These are phyloP conservation scores for Voacanga thouarsii DNA, from an alignment of 257 asterid genomes.

Conservation along the genomic window DNA sequence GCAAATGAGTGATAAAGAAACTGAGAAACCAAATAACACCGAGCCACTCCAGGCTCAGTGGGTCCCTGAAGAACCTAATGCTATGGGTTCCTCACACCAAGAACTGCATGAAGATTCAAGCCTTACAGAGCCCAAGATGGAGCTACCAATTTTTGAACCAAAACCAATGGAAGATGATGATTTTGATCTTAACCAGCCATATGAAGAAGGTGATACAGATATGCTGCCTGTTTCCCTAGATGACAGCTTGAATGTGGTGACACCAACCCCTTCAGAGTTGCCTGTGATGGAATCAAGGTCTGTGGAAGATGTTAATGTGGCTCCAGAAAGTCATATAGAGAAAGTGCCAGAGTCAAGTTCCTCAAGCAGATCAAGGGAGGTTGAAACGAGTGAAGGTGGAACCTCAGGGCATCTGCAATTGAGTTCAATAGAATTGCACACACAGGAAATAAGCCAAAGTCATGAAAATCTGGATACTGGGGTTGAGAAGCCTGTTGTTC, in stretches of 20 bases:
- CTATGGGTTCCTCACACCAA: constrained; percentile 8
- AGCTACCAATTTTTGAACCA: constrained; percentile 32
- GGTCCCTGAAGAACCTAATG: neutral
- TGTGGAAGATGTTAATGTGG: constrained; percentile 19
- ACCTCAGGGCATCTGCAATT: constrained; percentile 21
- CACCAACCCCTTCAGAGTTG: constrained; percentile 29
- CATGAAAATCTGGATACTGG: constrained; percentile 13
- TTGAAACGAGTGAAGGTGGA: constrained; percentile 24
- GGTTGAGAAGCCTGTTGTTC: constrained; percentile 8
- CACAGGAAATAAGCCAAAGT: neutral
- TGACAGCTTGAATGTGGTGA: constrained; percentile 20
- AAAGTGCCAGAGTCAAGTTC: constrained; percentile 14
- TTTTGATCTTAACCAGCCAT: constrained; percentile 28
- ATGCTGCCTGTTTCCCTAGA: constrained; percentile 22
- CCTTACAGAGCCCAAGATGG: constrained; percentile 16
- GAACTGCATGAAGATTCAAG: constrained; percentile 16
- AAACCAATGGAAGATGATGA: constrained; percentile 27
- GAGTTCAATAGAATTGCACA: neutral
- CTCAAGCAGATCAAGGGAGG: constrained; percentile 24
- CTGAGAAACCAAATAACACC: constrained; percentile 7
- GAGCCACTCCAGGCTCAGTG: constrained; percentile 4
- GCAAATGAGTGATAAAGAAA: constrained; percentile 11
- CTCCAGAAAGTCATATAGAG: constrained; percentile 22
- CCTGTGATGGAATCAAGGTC: constrained; percentile 26
- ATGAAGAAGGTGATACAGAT: constrained; percentile 13